Conservation (phyloP, 345 rosid species). For the Combretum micranthum region DNA sequence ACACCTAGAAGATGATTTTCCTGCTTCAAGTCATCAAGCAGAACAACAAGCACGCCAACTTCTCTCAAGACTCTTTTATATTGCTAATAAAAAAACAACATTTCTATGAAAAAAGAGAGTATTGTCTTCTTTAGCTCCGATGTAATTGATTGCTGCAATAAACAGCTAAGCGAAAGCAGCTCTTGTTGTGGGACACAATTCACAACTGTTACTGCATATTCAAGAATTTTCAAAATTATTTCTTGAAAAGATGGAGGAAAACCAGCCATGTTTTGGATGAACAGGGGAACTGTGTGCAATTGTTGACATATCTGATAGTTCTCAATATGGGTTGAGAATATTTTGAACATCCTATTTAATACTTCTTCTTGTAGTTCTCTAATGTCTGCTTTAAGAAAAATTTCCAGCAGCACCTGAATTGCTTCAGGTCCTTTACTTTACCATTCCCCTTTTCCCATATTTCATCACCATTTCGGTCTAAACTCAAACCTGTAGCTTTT, state of each 20-base stretch:
- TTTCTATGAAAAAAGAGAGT: slow-evolving; percentile 91
- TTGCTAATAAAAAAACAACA: slow-evolving; percentile 93
- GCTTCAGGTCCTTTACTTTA: slow-evolving; percentile 98
- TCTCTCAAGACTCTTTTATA: slow-evolving; percentile 96
- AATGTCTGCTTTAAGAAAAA: slow-evolving; percentile 85
- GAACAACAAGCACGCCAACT: slow-evolving; percentile 93
- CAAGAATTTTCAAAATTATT: slow-evolving; percentile 93
- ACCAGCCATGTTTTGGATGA: slow-evolving; percentile 91
- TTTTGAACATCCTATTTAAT: slow-evolving; percentile 90
- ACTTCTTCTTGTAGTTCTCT: slow-evolving; percentile 93
- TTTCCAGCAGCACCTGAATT: slow-evolving; percentile 95
- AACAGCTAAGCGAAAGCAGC: slow-evolving; percentile 92
- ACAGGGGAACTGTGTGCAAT: slow-evolving; percentile 89
- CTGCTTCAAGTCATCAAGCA: slow-evolving; percentile 92
- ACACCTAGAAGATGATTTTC: slow-evolving; percentile 80
- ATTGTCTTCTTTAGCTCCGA: slow-evolving; percentile 85
- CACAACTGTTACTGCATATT: slow-evolving; percentile 96
- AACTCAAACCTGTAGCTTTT: slow-evolving; percentile 41
- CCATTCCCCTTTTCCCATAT: slow-evolving; percentile 69
- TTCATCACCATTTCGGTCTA: slow-evolving; percentile 61
- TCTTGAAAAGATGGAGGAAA: slow-evolving; percentile 92
- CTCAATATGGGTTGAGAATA: slow-evolving; percentile 96
- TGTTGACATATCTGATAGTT: slow-evolving; percentile 90
- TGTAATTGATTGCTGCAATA: slow-evolving; percentile 91
- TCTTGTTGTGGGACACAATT: slow-evolving; percentile 99